Base-by-base conservation (phyloP, 2,329 filamentous ascomycete species). In the Talaromyces sp. region DNA sequence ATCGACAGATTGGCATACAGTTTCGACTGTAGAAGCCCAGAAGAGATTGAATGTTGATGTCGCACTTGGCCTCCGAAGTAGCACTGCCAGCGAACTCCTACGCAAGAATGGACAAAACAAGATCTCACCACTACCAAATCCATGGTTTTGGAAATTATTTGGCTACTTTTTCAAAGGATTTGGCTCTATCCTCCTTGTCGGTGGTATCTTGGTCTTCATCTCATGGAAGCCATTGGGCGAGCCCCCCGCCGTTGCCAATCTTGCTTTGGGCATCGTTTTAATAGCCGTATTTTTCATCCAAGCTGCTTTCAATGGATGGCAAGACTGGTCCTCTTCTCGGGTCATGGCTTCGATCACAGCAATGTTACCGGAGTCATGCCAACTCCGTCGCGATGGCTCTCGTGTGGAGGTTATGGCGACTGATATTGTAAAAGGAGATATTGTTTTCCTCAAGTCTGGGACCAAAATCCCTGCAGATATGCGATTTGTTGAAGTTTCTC, bases 291-390 rank as follows among this genome's bases (percentile, higher is more conserved):
- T 87, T 64, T 72, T 85, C 57, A 82, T 87, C 36, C 84, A 88
- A 62, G 88, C 86, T 56, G 82, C 77, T 2, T 91, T 91, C 73
- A 86, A 86, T 64, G 82, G 82, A 64, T 88, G 81, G 77, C 84
- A 87, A 64, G 89, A 92, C 67, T 92, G 88, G 83, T 90, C 87
- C 2, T 88, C 87, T 0, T 87, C 83, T 1, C 78, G 86, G 4
- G 88, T 91, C 50, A 92, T 92, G 89, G 83, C 85, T 16, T 90
- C 87, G 0, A 92, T 92, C 67, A 89, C 86, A 43, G 86, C 82
- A 16, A 89, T 92, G 88, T 78, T 92, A n/a, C 89, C 89, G 0
- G 88, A 90, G 61, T 79, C 85, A 53, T 90, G 86, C 62, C 75
- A 86, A 22, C 79, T 88, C 7, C 72, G 88, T 6, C 82, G 88